These are phyloP conservation scores for Ogataea nitratoaversa DNA, from an alignment of 805 yeast species.

Conservation along the genomic window DNA sequence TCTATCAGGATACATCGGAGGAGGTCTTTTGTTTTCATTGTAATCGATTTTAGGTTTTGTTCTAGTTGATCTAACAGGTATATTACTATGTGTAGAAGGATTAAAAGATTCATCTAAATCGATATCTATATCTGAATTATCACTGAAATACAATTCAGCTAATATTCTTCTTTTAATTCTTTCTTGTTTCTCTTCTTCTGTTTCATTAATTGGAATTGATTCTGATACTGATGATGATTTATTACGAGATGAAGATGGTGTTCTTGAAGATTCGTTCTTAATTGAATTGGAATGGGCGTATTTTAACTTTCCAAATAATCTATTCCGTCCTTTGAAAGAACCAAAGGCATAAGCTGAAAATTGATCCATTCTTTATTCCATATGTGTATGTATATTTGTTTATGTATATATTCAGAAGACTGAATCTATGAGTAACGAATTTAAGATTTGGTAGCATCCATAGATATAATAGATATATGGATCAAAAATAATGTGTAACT, in stretches of 20 bases:
- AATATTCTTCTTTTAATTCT: constrained; percentile 15
- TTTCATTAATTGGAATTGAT: not conserved
- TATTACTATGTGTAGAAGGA: no score
- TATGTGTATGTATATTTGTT: not conserved
- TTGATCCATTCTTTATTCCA: constrained; percentile 11
- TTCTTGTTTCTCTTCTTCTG: constrained; percentile 1
- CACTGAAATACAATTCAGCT: constrained; percentile 22
- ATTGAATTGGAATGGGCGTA: no score
- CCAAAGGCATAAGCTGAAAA: constrained; percentile 15
- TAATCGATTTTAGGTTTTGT: constrained; percentile 20
- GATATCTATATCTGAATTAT: constrained; percentile 22
- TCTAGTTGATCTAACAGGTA: constrained; percentile 16
- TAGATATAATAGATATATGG: no score
- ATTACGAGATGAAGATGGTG: no score
- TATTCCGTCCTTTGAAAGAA: constrained; percentile 11
- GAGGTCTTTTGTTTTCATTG: constrained; percentile 20
- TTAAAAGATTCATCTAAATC: no score
- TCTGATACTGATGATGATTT: no score
- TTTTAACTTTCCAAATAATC: constrained; percentile 7
- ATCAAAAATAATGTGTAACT: no score
- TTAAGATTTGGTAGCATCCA: no score
- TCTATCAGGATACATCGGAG: not conserved
- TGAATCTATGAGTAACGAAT: not conserved
- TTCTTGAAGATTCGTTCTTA: constrained; percentile 5
- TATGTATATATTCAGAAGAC: not conserved